Percentiles rank a stretch among this genome's conserved stretches.
Conservation (phyloP, 2,329 filamentous ascomycete genomes). For the Westerdykella aurantiaca region DNA sequence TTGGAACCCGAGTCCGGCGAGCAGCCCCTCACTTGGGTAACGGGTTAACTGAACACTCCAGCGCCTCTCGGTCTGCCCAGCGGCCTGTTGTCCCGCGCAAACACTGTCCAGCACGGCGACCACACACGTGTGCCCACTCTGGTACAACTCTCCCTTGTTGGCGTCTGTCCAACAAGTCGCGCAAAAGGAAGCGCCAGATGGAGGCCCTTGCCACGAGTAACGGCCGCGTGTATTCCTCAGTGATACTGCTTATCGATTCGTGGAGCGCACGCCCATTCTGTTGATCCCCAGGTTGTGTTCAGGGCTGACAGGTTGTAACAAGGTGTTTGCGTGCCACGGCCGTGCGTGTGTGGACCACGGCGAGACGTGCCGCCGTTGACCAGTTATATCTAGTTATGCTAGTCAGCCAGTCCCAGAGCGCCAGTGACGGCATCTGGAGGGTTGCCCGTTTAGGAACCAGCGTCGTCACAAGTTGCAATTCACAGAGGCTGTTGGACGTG, state of each 20-base stretch:
- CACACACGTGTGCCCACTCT: background rate
- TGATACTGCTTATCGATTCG: conserved; percentile 34
- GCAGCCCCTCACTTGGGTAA: conserved; percentile 14
- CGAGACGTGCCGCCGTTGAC: conserved; percentile 11
- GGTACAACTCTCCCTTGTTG: background rate
- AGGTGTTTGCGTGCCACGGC: conserved; percentile 23
- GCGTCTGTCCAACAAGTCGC: background rate
- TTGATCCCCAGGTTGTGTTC: conserved; percentile 27
- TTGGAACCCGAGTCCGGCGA: conserved; percentile 12
- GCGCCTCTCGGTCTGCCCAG: too few species aligned
- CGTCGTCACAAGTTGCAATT: conserved; percentile 10
- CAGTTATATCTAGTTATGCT: background rate
- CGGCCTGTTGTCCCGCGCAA: too few species aligned
- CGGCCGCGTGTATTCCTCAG: background rate
- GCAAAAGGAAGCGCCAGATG: background rate
- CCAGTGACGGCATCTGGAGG: conserved; percentile 23
- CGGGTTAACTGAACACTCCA: too few species aligned
- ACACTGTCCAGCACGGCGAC: background rate
- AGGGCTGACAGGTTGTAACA: conserved; percentile 32
- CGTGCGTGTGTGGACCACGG: conserved; percentile 14
- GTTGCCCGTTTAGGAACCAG: conserved; percentile 25
- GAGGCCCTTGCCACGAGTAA: background rate
- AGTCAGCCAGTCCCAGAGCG: background rate
- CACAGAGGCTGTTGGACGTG: background rate
- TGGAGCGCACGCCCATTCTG: conserved; percentile 28